These are phyloP conservation scores for Kluyveromyces sp. DNA, from an alignment of 1,139 yeast genomes.

Conservation along the genomic window DNA sequence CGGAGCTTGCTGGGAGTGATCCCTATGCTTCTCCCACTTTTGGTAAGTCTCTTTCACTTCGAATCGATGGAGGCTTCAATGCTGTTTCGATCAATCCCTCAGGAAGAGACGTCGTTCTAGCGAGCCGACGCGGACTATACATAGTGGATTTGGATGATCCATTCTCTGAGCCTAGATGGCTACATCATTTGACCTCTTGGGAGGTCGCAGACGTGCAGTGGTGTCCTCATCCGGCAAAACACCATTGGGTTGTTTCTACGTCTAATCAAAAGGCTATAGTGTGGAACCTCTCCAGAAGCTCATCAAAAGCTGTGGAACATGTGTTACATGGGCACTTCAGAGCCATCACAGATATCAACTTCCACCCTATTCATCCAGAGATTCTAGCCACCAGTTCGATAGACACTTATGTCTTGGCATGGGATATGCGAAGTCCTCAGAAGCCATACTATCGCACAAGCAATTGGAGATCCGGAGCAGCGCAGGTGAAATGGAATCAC, in stretches of 20 bases:
- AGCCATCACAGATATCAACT: conserved; percentile 93
- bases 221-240: conserved; percentile 83
- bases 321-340: conserved; percentile 84
- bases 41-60: conserved; percentile 70
- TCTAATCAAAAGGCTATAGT: conserved; percentile 91
- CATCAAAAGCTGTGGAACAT: conserved; percentile 72
- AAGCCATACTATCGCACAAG: conserved; percentile 73
- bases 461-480: conserved; percentile 91
- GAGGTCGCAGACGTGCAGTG: conserved; percentile 98
- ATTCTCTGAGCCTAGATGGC: conserved; percentile 88
- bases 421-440: conserved; percentile 83
- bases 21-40: conserved; percentile 48
- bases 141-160: conserved; percentile 94
- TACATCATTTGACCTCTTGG: conserved; percentile 91
- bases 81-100: conserved; percentile 91
- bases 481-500: conserved; percentile 91
- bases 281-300: conserved; percentile 81
- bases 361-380: conserved; percentile 83
- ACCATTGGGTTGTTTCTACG: conserved; percentile 88
- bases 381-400: conserved; percentile 89
- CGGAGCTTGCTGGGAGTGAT: conserved; percentile 18
- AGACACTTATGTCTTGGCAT: conserved; percentile 76
- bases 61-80: conserved; percentile 90
- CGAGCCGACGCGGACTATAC: conserved; percentile 74
- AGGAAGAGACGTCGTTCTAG: conserved; percentile 89